These are phyloP conservation scores for Claviceps pusilla DNA, from an alignment of 2,329 filamentous ascomycete genomes.

Conservation along the genomic window DNA sequence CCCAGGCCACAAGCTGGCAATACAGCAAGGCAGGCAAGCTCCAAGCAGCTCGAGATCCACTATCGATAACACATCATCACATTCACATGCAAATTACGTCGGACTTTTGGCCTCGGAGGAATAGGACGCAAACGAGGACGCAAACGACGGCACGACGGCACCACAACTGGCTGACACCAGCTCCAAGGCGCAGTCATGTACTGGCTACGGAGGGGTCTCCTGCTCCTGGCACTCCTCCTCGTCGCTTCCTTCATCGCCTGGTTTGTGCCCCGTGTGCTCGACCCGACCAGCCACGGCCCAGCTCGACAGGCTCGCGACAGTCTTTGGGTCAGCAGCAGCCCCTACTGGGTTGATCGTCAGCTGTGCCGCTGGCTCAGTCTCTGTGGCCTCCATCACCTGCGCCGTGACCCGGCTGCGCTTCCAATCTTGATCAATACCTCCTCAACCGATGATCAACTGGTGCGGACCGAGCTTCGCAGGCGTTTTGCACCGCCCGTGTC, in stretches of 20 bases:
- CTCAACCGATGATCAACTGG: constrained; percentile 12
- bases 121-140: background rate
- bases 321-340: constrained; percentile 55
- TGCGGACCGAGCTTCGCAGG: constrained; percentile 21
- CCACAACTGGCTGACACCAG: background rate
- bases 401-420: constrained; percentile 39
- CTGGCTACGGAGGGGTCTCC: constrained; percentile 30
- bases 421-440: constrained; percentile 4
- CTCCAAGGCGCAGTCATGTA: constrained; percentile 21
- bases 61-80: background rate
- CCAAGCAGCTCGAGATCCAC: too few relatives aligned
- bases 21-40: too few relatives aligned
- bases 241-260: constrained; percentile 33
- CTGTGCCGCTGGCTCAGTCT: constrained; percentile 64
- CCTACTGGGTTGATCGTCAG: constrained; percentile 60
- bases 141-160: background rate
- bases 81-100: background rate
- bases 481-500: constrained; percentile 2
- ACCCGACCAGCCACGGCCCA: constrained; percentile 47
- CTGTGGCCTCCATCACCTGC: constrained; percentile 63
- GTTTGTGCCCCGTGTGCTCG: constrained; percentile 39
- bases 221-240: constrained; percentile 25
- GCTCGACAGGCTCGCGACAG: constrained; percentile 48
- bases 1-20: too few relatives aligned
- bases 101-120: background rate